Percentiles rank a stretch among this genome's conserved stretches.
Conservation (phyloP, 2,329 filamentous ascomycete genomes). For the Fusarium sp. region DNA sequence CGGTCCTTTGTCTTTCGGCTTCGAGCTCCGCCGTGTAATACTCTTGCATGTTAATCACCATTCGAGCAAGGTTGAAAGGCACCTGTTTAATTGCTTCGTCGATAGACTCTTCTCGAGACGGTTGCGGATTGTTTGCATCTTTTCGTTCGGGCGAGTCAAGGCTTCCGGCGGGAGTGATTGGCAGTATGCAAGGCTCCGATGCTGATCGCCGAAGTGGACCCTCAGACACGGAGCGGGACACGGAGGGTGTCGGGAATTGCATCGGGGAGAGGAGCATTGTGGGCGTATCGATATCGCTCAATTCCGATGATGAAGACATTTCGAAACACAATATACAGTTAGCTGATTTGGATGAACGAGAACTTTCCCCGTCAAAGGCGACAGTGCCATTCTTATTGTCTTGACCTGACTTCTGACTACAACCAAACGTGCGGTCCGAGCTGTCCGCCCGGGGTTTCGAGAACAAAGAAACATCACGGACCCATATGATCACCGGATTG, state of each 20-base stretch:
- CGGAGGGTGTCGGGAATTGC: constrained; percentile 27
- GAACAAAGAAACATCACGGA: constrained; percentile 18
- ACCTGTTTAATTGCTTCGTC: constrained; percentile 3
- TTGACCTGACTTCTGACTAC: background rate
- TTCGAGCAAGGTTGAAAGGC: constrained; percentile 20
- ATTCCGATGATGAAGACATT: background rate
- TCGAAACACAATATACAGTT: too few species aligned
- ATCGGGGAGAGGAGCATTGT: constrained; percentile 28
- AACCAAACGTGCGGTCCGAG: background rate
- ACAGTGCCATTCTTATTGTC: background rate
- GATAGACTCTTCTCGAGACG: accelerated
- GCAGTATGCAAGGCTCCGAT: constrained; percentile 1
- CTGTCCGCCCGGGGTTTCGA: background rate
- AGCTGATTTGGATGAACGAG: too few species aligned
- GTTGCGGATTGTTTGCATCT: accelerated
- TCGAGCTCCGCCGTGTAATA: constrained; percentile 38
- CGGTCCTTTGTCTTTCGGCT: constrained; percentile 17
- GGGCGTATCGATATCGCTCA: background rate
- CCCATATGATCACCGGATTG: background rate
- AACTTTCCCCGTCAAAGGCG: background rate
- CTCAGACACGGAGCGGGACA: constrained; percentile 23
- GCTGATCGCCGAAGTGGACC: constrained; percentile 19
- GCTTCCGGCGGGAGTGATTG: background rate
- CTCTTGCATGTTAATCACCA: constrained; percentile 42
- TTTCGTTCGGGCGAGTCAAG: background rate